These are phyloP conservation scores for Dactylellina parvicollis DNA, from an alignment of 2,329 filamentous ascomycete genomes.

Conservation along the genomic window DNA sequence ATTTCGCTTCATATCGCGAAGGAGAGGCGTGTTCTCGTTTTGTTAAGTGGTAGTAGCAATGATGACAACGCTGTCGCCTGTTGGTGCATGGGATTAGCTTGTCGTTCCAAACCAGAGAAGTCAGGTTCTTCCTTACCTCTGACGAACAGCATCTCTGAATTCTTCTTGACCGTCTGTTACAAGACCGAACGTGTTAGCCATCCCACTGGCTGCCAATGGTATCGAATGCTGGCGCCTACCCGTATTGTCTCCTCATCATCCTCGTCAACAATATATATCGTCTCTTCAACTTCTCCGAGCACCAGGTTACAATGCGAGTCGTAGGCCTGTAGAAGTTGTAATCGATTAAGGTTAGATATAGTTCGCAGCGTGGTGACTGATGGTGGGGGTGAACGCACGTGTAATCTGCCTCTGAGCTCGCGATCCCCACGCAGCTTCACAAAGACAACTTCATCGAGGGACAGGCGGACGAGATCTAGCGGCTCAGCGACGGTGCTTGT, in stretches of 20 bases:
- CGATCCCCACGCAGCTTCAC: slow-evolving; percentile 96
- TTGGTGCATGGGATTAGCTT: slow-evolving; percentile 32
- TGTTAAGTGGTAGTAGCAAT: slow-evolving; percentile 65
- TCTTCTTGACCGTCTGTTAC: slow-evolving; percentile 85
- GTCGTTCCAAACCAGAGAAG: slow-evolving; percentile 43
- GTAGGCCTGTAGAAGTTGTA: slow-evolving; percentile 75
- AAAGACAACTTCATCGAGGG: slow-evolving; percentile 94
- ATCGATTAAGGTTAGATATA: slow-evolving; percentile 8
- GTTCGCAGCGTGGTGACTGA: background rate
- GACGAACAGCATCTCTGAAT: slow-evolving; percentile 98
- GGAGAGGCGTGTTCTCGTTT: background rate
- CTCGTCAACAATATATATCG: slow-evolving; percentile 89
- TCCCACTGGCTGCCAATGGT: background rate
- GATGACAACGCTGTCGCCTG: slow-evolving; percentile 77
- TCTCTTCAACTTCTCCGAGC: slow-evolving; percentile 95
- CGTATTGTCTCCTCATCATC: slow-evolving; percentile 78
- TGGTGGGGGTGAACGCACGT: slow-evolving; percentile 71
- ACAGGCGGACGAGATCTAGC: slow-evolving; percentile 91
- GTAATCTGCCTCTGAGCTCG: slow-evolving; percentile 92
- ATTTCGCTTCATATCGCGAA: background rate
- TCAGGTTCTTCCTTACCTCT: slow-evolving; percentile 71
- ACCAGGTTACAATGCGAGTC: slow-evolving; percentile 98
- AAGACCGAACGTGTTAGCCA: background rate
- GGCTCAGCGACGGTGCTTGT: slow-evolving; percentile 81
- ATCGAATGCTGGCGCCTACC: slow-evolving; percentile 64